Conservation (phyloP, 176 grass and related monocot species). For the Avena atlantica region DNA sequence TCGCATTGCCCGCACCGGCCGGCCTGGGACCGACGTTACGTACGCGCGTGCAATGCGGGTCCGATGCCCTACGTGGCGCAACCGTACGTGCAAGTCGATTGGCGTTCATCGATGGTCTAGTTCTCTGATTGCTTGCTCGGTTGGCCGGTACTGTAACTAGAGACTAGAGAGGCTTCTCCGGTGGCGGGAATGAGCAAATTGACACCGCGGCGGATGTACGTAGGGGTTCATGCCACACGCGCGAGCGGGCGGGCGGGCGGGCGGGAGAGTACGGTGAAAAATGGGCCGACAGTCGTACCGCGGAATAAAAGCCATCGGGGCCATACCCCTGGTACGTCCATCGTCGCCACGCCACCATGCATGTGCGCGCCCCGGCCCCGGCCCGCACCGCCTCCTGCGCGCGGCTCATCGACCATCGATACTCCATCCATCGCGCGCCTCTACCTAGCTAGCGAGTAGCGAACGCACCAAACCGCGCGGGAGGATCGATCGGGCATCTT, state of each 20-base stretch:
- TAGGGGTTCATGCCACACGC: neutral
- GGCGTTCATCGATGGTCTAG: too few relatives aligned
- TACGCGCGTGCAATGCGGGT: neutral
- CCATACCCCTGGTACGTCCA: neutral
- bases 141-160: too few relatives aligned
- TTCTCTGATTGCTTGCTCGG: too few relatives aligned
- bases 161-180: too few relatives aligned
- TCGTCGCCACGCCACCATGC: neutral
- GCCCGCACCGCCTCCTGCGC: too few relatives aligned
- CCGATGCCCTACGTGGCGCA: neutral
- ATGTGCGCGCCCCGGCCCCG: neutral
- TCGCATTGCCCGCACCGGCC: neutral
- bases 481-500: too few relatives aligned
- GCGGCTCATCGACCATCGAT: too few relatives aligned
- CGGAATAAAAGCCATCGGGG: slow-evolving; percentile 38
- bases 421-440: too few relatives aligned
- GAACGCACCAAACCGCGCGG: too few relatives aligned
- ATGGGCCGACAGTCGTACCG: slow-evolving; percentile 39
- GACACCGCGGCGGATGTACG: neutral
- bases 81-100: neutral
- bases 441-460: too few relatives aligned
- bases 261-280: slow-evolving; percentile 4
- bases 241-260: neutral
- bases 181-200: too few relatives aligned
- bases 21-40: neutral